Percentiles rank a stretch among this genome's conserved stretches.
phyloP scores from a whole-genome alignment of 495 filamentous ascomycete genomes.

The Hypomontagnella monticulosa region DNA sequence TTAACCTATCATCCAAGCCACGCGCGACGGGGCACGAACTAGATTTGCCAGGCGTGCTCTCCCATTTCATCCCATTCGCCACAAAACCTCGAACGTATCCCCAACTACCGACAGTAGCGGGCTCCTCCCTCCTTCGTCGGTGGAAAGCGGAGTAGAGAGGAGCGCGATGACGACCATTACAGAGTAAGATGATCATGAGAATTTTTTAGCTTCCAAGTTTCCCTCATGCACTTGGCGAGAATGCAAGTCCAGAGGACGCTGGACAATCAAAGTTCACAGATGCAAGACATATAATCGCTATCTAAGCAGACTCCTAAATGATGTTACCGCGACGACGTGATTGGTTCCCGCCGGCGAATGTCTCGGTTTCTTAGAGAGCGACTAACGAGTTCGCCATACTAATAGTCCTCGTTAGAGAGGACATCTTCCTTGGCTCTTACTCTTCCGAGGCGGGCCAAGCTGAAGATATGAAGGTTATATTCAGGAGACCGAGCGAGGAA shows the following conservation, averaged over 20 bases:
- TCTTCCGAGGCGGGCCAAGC: slow-evolving; percentile 36
- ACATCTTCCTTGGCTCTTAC: slow-evolving; percentile 24
- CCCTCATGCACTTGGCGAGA: slow-evolving; percentile 35
- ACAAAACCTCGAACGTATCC: slow-evolving; percentile 7
- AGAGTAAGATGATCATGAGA: slow-evolving; percentile 17
- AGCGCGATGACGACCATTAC: slow-evolving; percentile 22
- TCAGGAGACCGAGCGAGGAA: slow-evolving; percentile 28
- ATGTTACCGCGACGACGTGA: slow-evolving; percentile 4
- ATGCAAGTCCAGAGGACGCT: slow-evolving; percentile 22
- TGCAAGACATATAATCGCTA: slow-evolving; percentile 20
- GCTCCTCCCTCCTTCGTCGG: not conserved
- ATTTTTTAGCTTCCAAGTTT: slow-evolving; percentile 14
- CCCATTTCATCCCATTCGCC: slow-evolving; percentile 27
- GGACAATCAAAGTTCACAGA: slow-evolving; percentile 9
- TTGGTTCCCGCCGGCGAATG: slow-evolving; percentile 23
- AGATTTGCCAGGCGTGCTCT: slow-evolving; percentile 35
- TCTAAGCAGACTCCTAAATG: slow-evolving; percentile 14
- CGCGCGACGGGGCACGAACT: slow-evolving; percentile 26
- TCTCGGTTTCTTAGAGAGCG: slow-evolving; percentile 22
- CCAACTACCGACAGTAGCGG: slow-evolving; percentile 34
- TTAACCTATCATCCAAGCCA: slow-evolving; percentile 42
- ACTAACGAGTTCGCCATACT: slow-evolving; percentile 19
- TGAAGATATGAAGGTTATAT: slow-evolving; percentile 36
- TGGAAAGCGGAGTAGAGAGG: not conserved
- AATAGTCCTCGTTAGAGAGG: slow-evolving; percentile 21